Evolutionary conservation across 2,329 filamentous ascomycete genomes (phyloP), one percentile per base, ranked within the genome.

Genomic region (Cadophora gregata): DNA sequence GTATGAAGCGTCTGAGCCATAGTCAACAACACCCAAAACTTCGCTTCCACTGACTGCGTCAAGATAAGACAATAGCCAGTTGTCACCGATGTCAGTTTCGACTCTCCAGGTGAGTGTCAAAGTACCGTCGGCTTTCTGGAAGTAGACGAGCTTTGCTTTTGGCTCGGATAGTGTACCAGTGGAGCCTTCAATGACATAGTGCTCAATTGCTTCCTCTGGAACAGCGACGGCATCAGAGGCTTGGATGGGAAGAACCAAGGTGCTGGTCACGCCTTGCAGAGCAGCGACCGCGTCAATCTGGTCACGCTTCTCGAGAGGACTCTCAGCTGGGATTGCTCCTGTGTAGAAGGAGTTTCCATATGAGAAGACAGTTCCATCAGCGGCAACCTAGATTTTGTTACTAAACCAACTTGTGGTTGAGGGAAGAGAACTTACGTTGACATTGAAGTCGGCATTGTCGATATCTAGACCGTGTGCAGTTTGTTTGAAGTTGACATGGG

Each of bases 61-160:
- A 36, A 88, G 81, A 71, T 88, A 88, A 1, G 84, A 83, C 50
- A 86, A 75, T n/a, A 88, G 80, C 85, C 85, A 88, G 77, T 87
- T 85, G 67, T 83, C 81, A 9, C 79, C 67, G 48, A 86, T 76
- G 65, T 88, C 85, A 2, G 85, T 88, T 80, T 88, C 85, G 12
- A 88, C 79, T 72, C 85, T 79, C 86, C 86, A 88, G 0, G 83
- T 79, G 24, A 88, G 78, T 7, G 79, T 80, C 4, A 88, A 78
- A 1, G 72, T 77, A 4, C 33, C 45, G 56, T 85, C 81, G 0
- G 78, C 73, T 66, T 82, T 83, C 71, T 82, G 78, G 50, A 87
- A 79, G 76, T 88, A 88, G 45, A 85, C 82, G 2, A 88, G 79
- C 68, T 81, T 82, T 3, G 84, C 85, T 71, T 85, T 81, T 0